Evolutionary conservation across 768 basidiomycete genomes (phyloP).

Genomic region (Rhodotorula diobovata): DNA sequence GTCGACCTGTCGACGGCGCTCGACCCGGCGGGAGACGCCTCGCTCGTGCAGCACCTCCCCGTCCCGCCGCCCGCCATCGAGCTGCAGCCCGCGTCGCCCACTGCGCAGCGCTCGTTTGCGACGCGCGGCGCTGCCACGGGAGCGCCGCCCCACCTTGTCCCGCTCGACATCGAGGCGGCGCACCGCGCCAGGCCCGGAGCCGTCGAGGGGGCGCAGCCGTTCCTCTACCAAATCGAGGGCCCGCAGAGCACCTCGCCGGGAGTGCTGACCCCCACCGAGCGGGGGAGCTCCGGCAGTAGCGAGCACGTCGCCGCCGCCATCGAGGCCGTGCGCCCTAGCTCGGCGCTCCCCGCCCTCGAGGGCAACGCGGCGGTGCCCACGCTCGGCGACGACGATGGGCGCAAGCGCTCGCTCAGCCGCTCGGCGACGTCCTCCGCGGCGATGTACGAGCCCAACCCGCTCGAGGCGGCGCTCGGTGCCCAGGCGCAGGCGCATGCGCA

Average conservation of each 20-base stretch:
- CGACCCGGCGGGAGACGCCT: background rate
- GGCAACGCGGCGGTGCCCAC: background rate
- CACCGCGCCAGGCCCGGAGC: too few relatives aligned
- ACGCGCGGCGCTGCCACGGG: background rate
- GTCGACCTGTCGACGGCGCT: background rate
- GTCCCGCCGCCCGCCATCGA: background rate
- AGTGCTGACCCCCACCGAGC: background rate
- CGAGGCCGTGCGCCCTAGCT: background rate
- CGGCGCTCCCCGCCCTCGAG: background rate
- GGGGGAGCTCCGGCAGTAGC: background rate
- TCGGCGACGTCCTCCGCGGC: background rate
- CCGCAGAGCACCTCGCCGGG: background rate
- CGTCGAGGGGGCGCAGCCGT: too few relatives aligned
- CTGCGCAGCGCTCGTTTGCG: background rate
- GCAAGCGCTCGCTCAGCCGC: background rate
- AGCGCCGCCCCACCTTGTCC: background rate
- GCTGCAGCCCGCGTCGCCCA: background rate
- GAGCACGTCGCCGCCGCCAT: background rate
- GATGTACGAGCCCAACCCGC: background rate
- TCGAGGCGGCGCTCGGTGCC: background rate
- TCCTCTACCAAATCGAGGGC: background rate
- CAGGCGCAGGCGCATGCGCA: background rate
- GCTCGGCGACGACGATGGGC: background rate
- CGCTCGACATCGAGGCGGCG: background rate
- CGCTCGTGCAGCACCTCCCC: background rate